Conservation (phyloP, 306 rosid species). For the Sphenostylis stenocarpa region DNA sequence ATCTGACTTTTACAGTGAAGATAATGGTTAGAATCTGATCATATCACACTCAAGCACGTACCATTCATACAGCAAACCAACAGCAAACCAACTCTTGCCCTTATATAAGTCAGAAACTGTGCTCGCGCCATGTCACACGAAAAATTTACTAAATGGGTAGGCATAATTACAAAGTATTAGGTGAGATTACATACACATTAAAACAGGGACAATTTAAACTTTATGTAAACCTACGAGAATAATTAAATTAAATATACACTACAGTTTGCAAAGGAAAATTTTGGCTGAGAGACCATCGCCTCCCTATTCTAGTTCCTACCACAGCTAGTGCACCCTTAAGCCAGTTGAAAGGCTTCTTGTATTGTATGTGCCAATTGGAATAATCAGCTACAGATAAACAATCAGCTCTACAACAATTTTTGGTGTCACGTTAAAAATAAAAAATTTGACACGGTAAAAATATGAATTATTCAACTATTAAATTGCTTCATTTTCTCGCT, state of each 20-base stretch:
- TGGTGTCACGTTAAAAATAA: too few species aligned
- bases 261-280: not conserved
- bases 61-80: not conserved
- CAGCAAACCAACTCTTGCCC: constrained; percentile 20
- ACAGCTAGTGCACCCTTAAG: not conserved
- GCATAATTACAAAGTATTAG: constrained; percentile 32
- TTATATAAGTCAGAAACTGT: not conserved
- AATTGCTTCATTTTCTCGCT: not conserved
- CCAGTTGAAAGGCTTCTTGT: constrained; percentile 18
- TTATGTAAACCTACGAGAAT: not conserved
- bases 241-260: not conserved
- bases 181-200: constrained; percentile 14
- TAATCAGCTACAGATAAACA: not conserved
- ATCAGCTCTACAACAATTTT: not conserved
- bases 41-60: not conserved
- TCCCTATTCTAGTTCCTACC: constrained; percentile 2
- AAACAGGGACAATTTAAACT: not conserved
- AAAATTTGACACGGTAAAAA: not conserved
- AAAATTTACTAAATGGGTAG: constrained; percentile 12
- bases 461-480: not conserved
- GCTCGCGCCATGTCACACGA: constrained; percentile 15
- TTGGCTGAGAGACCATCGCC: constrained; percentile 11
- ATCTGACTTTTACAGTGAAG: not conserved
- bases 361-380: not conserved
- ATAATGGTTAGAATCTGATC: not conserved